phyloP scores from a whole-genome alignment of 78 protist species.

The Bodo saltans region DNA sequence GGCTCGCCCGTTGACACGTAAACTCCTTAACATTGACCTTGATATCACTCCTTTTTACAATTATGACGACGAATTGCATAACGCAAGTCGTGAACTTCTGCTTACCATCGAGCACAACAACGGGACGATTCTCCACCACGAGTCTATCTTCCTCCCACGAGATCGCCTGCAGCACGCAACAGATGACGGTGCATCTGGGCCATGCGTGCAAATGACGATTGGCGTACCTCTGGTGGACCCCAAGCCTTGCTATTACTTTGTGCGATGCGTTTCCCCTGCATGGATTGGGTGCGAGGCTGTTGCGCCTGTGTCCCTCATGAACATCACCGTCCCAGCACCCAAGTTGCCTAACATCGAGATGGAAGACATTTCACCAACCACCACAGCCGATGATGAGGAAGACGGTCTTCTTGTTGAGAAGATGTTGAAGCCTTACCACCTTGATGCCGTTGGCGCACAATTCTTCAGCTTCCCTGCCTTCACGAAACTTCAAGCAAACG shows the following conservation, averaged over 20 bases:
- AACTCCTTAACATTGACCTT: slow-evolving; percentile 73
- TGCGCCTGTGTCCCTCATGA: slow-evolving; percentile 87
- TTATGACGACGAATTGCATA: slow-evolving; percentile 80
- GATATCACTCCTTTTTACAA: slow-evolving; percentile 86
- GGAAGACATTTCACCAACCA: slow-evolving; percentile 25
- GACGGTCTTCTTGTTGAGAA: slow-evolving; percentile 40
- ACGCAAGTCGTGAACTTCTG: slow-evolving; percentile 74
- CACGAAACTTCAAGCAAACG: slow-evolving; percentile 83
- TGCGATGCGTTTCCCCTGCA: slow-evolving; percentile 71
- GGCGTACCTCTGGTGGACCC: slow-evolving; percentile 92
- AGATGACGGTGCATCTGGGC: too few species aligned
- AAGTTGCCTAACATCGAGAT: background rate
- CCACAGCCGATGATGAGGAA: slow-evolving; percentile 45
- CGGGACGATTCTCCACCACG: slow-evolving; percentile 91
- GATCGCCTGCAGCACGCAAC: slow-evolving; percentile 46
- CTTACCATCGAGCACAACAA: slow-evolving; percentile 92
- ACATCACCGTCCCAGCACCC: slow-evolving; percentile 84
- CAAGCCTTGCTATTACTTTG: slow-evolving; percentile 95
- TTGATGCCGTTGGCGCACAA: background rate
- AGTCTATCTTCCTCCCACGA: slow-evolving; percentile 69
- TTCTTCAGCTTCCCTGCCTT: background rate
- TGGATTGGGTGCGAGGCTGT: slow-evolving; percentile 87
- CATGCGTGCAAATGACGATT: slow-evolving; percentile 59
- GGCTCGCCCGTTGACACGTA: slow-evolving; percentile 91
- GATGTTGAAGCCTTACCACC: too few species aligned